phyloP scores from a whole-genome alignment of 106 monocot genomes.

The Agapanthus africanus region DNA sequence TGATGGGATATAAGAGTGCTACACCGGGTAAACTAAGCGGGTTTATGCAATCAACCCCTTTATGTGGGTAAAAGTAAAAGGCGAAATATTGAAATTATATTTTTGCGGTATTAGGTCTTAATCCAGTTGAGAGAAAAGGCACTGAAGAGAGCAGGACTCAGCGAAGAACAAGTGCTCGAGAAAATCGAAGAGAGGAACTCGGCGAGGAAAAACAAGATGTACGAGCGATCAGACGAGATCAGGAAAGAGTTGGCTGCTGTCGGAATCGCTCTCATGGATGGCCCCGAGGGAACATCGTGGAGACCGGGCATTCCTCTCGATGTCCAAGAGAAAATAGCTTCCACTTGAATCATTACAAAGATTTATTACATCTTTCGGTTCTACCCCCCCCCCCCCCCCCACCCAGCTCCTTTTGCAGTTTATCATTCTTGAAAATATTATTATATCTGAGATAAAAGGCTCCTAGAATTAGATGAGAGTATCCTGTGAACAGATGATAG shows the following conservation, averaged over 20 bases:
- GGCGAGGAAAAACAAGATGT: conserved; percentile 61
- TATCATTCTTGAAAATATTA: too few relatives aligned
- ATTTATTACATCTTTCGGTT: too few relatives aligned
- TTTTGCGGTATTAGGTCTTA: conserved; percentile 40
- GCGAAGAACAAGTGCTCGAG: conserved; percentile 55
- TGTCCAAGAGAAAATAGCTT: conserved; percentile 27
- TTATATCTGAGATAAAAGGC: too few relatives aligned
- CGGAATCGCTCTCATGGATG: conserved; percentile 85
- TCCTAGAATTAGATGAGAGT: too few relatives aligned
- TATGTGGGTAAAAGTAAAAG: too few relatives aligned
- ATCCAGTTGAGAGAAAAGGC: conserved; percentile 69
- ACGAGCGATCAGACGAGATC: conserved; percentile 79
- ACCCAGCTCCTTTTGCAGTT: too few relatives aligned
- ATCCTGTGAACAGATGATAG: too few relatives aligned
- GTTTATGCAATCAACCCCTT: too few relatives aligned
- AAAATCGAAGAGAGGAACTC: conserved; percentile 69
- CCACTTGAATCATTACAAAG: too few relatives aligned
- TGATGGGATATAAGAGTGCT: too few relatives aligned
- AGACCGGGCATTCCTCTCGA: conserved; percentile 61
- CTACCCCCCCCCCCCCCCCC: too few relatives aligned
- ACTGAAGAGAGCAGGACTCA: conserved; percentile 57
- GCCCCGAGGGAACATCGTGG: conserved; percentile 78
- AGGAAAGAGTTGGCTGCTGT: conserved; percentile 56
- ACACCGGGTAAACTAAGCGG: too few relatives aligned
- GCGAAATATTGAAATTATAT: background rate